These are phyloP conservation scores for Larix kaempferi DNA, from an alignment of 75 land plant species.

Conservation along the genomic window DNA sequence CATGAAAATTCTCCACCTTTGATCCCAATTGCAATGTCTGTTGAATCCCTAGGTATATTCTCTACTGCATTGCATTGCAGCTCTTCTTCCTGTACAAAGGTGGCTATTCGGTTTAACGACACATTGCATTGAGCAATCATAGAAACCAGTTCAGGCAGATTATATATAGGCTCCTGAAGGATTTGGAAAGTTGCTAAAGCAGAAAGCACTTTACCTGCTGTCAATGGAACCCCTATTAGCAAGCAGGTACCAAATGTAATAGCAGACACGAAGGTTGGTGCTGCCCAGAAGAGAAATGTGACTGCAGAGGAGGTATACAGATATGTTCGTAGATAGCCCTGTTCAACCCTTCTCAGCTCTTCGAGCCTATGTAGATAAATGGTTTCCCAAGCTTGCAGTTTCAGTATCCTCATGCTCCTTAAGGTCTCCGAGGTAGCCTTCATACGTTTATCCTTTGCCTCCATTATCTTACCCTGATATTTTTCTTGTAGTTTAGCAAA, in stretches of 20 bases:
- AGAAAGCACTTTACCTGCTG: slow-evolving; percentile 41
- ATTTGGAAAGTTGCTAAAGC: slow-evolving; percentile 50
- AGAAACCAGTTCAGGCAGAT: slow-evolving; percentile 38
- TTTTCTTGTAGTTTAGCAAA: slow-evolving; percentile 44
- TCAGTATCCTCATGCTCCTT: slow-evolving; percentile 45
- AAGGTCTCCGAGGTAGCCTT: slow-evolving; percentile 38
- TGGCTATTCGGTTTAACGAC: slow-evolving; percentile 13
- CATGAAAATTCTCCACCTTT: slow-evolving; percentile 16
- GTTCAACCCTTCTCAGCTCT: slow-evolving; percentile 24
- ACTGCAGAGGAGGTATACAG: slow-evolving; percentile 21
- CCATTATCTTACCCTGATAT: slow-evolving; percentile 44
- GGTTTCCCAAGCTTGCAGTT: slow-evolving; percentile 55
- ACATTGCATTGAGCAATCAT: slow-evolving; percentile 43
- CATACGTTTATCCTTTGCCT: slow-evolving; percentile 51
- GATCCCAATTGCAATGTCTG: slow-evolving; percentile 15
- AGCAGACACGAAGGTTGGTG: slow-evolving; percentile 45
- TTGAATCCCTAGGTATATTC: slow-evolving; percentile 1
- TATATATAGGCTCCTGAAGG: slow-evolving; percentile 34
- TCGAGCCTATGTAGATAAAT: slow-evolving; percentile 27
- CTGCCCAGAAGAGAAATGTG: slow-evolving; percentile 38
- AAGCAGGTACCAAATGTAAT: slow-evolving; percentile 48
- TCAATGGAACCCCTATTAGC: slow-evolving; percentile 41
- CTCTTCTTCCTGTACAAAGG: slow-evolving; percentile 15
- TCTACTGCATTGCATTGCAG: slow-evolving; percentile 12
- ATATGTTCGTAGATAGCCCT: slow-evolving; percentile 20